Evolutionary conservation across 164 flowering plant species (phyloP), one percentile per base, ranked within the genome.

Genomic region (Berberis vulgaris): DNA sequence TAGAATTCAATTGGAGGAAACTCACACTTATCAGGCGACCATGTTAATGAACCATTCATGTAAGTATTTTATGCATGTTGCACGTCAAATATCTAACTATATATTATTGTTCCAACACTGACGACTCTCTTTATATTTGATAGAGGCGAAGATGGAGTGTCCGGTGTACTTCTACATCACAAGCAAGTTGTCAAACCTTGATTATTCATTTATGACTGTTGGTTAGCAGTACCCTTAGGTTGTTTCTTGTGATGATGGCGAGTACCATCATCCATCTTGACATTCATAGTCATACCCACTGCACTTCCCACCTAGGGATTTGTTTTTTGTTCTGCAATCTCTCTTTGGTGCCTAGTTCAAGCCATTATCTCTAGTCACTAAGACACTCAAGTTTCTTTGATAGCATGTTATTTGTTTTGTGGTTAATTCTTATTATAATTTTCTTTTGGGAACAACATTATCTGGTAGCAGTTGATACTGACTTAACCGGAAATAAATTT

Each of bases 101-200:
- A 1, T 11, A 3, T 10, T 11, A 43, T 3, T 53, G 47, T 64
- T 63, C 65, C 8, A 53, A 6, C 62, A 63, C 53, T 66, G 58
- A n/a, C 56, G 26, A 56, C 38, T 53, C 59, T 38, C 63, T 50
- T 5, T 41, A 54, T 67, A 11, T 75, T 63, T 68, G 38, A 70
- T 66, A 93, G 98, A 67, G 88, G 78, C 39, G 86, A 87, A 60
- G 94, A 88, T 80, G 96, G 97, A 65, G 98, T 93, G 60, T 81
- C 90, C 26, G 94, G 98, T 41, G 94, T 93, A 11, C 97, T 93
- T 76, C 86, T 93, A 63, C 94, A 93, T 90, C 98, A 93, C 90
- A 87, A 86, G 98, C 85, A 88, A 88, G 98, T 86, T 55, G 75
- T 66, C 74, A 75, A 81, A 73, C 84, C 82, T 76, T 84, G 66